Base-by-base conservation (phyloP, 371 early-diverging fungal genomes). In the Apophysomyces ossiformis region DNA sequence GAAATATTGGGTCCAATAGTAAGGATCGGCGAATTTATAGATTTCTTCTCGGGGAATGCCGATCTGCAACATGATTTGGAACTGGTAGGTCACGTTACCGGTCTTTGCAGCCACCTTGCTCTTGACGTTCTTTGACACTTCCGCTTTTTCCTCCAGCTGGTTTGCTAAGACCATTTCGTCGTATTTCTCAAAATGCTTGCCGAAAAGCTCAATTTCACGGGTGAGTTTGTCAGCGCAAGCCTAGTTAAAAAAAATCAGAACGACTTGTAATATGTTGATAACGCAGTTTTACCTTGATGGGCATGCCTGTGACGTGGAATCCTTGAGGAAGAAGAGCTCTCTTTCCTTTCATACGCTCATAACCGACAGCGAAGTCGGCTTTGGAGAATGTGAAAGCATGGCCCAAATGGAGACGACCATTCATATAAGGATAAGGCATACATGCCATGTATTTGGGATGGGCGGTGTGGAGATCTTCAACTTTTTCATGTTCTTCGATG, bases 291-390 rank as follows among this genome's bases (percentile, higher is more conserved):
- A 93, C 94, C 85, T 98, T 97, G 83, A 99, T 99, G 45, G 99
- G 99, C 99, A 99, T 99, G 64, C 99, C 99, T 5, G 99, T 99
- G 69, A 95, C 95, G 78, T 99, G 99, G 90, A 99, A 99, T 46
- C 98, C 98, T 73, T 99, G 95, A 36, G 99, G 99, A 66, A 99
- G 96, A 64, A 99, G 87, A 56, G 92, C 95, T 59, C 93, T 89
- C 82, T 95, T 98, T 57, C 99, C 99, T 81, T 94, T 86, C 76
- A 99, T 78, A 68, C 96, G 90, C 69, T 97, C 92, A 79, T 93
- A 99, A 50, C 98, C 95, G 11, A 89, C 85, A 18, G 95, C 91
- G 77, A 99, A 99, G 72, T 99, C 99, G 61, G 92, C 89, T 82
- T 99, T 99, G 60, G 97, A 95, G 63, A 99, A 75, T 2, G 98